Evolutionary conservation across 2,329 filamentous ascomycete genomes (phyloP), one percentile per base, ranked within the genome.

Genomic region (Hypoxylon sp.): DNA sequence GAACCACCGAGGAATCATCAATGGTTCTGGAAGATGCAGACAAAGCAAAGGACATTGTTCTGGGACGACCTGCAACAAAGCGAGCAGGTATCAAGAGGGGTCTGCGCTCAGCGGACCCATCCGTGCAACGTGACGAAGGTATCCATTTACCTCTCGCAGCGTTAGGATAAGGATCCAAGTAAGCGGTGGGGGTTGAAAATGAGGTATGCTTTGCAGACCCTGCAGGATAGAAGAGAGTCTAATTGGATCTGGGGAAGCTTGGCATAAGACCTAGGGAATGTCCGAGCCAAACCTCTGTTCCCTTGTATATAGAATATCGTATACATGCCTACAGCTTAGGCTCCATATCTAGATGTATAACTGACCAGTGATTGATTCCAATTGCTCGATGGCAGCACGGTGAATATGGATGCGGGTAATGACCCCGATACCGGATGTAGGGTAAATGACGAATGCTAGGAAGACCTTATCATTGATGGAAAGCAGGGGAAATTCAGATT

Each of bases 231-330:
- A 62, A 50, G 47, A 42, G 46, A 58, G 51, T 42, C 19, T 62
- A 35, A 72, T 69, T 67, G 67, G 62, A 61, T 51, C 59, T 27
- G 46, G 46, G 39, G 62, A 60, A 68, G 53, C 66, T 73, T 68
- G 69, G 70, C 70, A 67, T 61, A 67, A 46, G 46, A 59, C 37
- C 35, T 54, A 61, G 51, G 56, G 51, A 56, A 39, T 21, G 29
- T 58, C 35, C 35, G 46, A 59, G 46, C 61, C 58, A 69, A 63
- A 48, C 65, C 56, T 62, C 42, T 54, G 29, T 46, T 48, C 59
- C 58, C 60, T 65, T 62, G 61, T 62, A 65, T 65, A 68, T 55
- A 67, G 21, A 64, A 46, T 19, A 42, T n/a, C 35, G 29, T 52
- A 66, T 65, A 70, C 32, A 66, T 65, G 68, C 32, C 17, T 65